phyloP scores from a whole-genome alignment of 148 eudicot species.

The Nyssa sinensis region DNA sequence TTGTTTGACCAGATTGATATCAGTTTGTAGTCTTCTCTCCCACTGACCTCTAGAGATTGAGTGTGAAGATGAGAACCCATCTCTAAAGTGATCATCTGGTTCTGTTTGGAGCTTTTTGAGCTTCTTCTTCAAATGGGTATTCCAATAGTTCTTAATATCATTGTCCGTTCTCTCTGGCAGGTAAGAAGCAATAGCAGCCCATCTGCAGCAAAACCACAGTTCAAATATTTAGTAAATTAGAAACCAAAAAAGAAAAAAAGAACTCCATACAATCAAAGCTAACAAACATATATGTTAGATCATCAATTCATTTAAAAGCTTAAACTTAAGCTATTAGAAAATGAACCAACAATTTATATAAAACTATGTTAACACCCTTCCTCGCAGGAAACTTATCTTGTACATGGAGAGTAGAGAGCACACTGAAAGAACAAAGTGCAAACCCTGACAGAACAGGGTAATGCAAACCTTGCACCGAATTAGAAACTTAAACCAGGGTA shows the following conservation, averaged over 20 bases:
- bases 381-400: no score
- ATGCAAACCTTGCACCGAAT: no score
- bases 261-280: not conserved
- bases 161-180: constrained; percentile 65
- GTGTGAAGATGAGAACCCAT: constrained; percentile 22
- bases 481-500: no score
- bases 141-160: constrained; percentile 65
- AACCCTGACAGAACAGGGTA: no score
- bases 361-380: no score
- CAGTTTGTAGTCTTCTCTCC: constrained; percentile 79
- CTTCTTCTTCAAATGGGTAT: constrained; percentile 60
- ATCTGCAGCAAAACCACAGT: constrained; percentile 23
- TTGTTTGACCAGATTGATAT: constrained; percentile 72
- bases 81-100: not conserved
- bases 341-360: no score
- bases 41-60: constrained; percentile 67
- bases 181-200: constrained; percentile 66
- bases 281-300: not conserved
- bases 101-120: constrained; percentile 38
- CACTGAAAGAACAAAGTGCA: no score
- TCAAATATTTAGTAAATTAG: not conserved
- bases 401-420: no score
- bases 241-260: not conserved
- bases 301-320: no score
- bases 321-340: no score